Evolutionary conservation across 306 rosid genomes (phyloP).

Genomic region (Cyamopsis tetragonoloba): DNA sequence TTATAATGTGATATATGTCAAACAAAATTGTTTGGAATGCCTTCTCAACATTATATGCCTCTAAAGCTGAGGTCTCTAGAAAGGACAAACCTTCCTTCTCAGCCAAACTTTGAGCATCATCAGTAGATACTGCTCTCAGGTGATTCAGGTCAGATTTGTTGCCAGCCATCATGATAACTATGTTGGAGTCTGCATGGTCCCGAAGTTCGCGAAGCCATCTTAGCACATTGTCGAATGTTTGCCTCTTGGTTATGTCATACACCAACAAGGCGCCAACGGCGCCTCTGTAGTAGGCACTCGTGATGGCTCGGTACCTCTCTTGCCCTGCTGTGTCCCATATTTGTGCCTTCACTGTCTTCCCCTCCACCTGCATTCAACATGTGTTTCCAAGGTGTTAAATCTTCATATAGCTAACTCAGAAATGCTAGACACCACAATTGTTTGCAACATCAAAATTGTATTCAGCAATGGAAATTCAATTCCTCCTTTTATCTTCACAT

Average conservation of each 20-base stretch:
- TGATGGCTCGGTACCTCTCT: slow-evolving; percentile 81
- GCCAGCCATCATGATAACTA: slow-evolving; percentile 72
- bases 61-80: slow-evolving; percentile 74
- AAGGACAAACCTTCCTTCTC: slow-evolving; percentile 60
- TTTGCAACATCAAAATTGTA: not conserved
- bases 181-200: slow-evolving; percentile 76
- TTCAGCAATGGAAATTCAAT: not conserved
- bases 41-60: slow-evolving; percentile 64
- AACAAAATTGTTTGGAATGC: slow-evolving; percentile 73
- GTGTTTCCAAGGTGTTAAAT: not conserved
- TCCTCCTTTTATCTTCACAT: not conserved
- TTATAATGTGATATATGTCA: slow-evolving; percentile 64
- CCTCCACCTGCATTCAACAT: slow-evolving; percentile 54
- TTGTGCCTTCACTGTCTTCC: slow-evolving; percentile 83
- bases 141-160: slow-evolving; percentile 71
- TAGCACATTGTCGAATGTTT: slow-evolving; percentile 65
- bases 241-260: slow-evolving; percentile 76
- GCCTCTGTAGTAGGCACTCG: slow-evolving; percentile 84
- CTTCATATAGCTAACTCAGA: not conserved
- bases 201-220: slow-evolving; percentile 83
- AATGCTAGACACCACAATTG: not conserved
- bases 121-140: slow-evolving; percentile 51
- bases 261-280: slow-evolving; percentile 77
- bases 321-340: slow-evolving; percentile 95
- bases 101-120: slow-evolving; percentile 64